Base-by-base conservation (phyloP, 108 stramenopile genomes). In the Nitzschia palea region DNA sequence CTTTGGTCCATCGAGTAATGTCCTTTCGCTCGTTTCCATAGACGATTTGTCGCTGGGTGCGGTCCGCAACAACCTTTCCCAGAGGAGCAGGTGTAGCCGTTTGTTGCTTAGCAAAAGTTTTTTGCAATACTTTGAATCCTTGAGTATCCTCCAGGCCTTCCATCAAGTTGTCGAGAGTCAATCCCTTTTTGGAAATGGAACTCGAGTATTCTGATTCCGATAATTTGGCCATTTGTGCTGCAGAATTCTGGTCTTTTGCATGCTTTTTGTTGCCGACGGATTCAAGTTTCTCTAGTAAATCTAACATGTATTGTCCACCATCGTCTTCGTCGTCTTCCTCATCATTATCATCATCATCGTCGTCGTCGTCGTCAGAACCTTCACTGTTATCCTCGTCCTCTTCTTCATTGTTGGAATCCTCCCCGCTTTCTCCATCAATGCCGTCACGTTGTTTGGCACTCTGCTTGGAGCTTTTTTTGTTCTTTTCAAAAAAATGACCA, bases 151-250 rank as follows among this genome's bases (percentile, higher is more conserved):
- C 65, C 22, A 98, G 72, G 15, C 86, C 80, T 37, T 78, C 84
- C 80, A 97, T 88, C 53, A 98, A 64, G 30, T 87, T 81, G 67
- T 95, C 94, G 58, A 97, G 44, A 4, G 94, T 93, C 17, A 96
- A 67, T 12, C 71, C 64, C 20, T 51, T 65, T 56, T 73, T 73
- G 4, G 71, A 73, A 15, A 73, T 73, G 40, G 71, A 56, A 40
- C 81, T 65, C 31, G 79, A 65, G 44, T 65, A 65, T 18, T 62
- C 70, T 40, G 45, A 77, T 26, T 56, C 71, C 18, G 65, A 59
- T 22, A 81, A 55, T 43, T 73, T 68, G 44, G 37, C 51, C 65
- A 66, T 60, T 54, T 47, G 55, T 22, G 74, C 68, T 44, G 74
- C 75, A 14, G 70, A 77, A 23, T 28, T 36, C 5, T 67, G 67